Evolutionary conservation across 768 basidiomycete species (phyloP), one percentile per base, ranked within the genome.

Genomic region (Dioszegia aurantiaca): DNA sequence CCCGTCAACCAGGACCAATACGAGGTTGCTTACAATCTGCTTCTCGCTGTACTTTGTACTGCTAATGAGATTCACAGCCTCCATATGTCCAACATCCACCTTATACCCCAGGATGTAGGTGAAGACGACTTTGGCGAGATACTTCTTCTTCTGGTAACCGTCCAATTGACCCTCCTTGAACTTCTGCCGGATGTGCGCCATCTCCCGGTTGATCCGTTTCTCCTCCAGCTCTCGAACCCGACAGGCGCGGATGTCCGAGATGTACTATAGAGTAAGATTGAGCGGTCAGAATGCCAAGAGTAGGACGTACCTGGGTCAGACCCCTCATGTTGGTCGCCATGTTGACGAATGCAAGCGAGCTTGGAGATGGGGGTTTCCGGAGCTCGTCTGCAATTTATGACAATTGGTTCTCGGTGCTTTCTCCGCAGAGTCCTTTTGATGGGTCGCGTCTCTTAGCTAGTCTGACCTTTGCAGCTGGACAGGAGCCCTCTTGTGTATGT

Each of bases 61-160:
- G 26, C 93, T 89, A 65, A 99, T 97, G 64, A 99, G 83, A 77
- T 99, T 98, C 65, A 98, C 91, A 24, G 95, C 94, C 73, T 98
- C 93, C 93, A 98, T 95, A 77, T 98, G 95, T 16, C 95, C 95
- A 21, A 98, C 85, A 74, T 99, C 95, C 67, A 98, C 92, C 78
- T 95, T 94, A 81, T 99, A 99, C 41, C 95, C 95, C 59, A 99
- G 81, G 69, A 99, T 99, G 72, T 97, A 98, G 5, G 95, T 97
- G 81, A 98, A 99, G 60, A 98, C 88, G 69, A 99, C 93, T 80
- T 99, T 98, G 58, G 92, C 89, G 41, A 98, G 90, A 82, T 95
- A 98, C 65, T 80, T 80, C 66, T 80, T 80, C 73, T 78, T 78
- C 64, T 80, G 79, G 44, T 80, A 77, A 17, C 80, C 80, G 54